Evolutionary conservation across 1,284 basidiomycete species (phyloP), one percentile per base, ranked within the genome.

Genomic region (Cryptococcus sp.): DNA sequence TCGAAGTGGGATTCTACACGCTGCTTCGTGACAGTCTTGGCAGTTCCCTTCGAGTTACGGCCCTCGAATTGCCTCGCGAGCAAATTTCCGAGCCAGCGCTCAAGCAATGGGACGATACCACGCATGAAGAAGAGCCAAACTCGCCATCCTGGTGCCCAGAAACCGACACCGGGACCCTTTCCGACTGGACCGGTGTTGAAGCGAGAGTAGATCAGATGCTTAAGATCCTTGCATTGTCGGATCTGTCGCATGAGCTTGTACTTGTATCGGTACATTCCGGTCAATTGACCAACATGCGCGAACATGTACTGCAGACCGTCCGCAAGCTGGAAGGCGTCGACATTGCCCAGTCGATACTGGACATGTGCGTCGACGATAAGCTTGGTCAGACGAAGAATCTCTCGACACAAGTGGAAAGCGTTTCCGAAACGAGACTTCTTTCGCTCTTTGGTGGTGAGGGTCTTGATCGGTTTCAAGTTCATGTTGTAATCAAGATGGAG

Each of bases 341-440:
- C 93, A 68, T 98, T 99, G 48, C 96, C 96, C 39, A 99, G 86
- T 58, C 96, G 91, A 83, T 93, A 99, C 78, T 99, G 96, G 25
- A 99, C 96, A 78, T 99, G 93, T 2, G 94, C 91, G 78, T 99
- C 96, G 69, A 99, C 96, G 55, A 99, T 92, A 42, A 99, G 88
- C 80, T 99, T 99, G 16, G 94, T 98, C 58, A 99, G 84, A 58
- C 96, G 91, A 40, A 98, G 83, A 63, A 99, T 95, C 81, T 99
- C 96, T 78, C 96, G 92, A 72, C 94, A 96, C 64, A 99, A 78
- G 77, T 99, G 96, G 76, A 84, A 99, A 8, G 96, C 95, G 78
- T 99, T 99, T 83, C 96, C 96, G 80, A 99, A 99, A 66, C 96
- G 91, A 51, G 94, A 98, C 83, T 99, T 99, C 82, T 99, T 99